Base-by-base conservation (phyloP, 495 filamentous ascomycete species). In the Lentithecium fluviatile region DNA sequence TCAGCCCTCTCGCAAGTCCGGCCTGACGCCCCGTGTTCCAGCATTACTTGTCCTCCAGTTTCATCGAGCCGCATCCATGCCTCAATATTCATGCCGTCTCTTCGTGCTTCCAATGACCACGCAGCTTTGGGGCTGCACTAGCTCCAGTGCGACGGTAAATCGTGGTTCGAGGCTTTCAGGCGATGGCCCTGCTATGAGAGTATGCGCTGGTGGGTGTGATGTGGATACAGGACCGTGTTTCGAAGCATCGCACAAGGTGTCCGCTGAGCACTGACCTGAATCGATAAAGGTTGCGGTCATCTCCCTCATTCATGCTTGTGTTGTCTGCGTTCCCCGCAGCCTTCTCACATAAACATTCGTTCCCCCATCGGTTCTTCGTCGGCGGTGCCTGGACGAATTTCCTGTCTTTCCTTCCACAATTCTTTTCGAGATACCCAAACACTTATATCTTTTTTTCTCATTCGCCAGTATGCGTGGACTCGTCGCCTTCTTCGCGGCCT, bases 241-340 rank as follows among this genome's bases (percentile, higher is more conserved):
- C 40, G 40, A 43, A 43, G 40, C 40, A 43, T 43, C 40, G 40
- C 40, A 43, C 40, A 43, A 43, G 40, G 40, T 43, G 4, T 4
- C 40, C 6, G 15, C 6, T 13, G 6, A 3, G 19, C 6, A 43
- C 15, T 15, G 40, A 43, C 4, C 15, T 3, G 3, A 15, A 20
- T 43, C 5, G 40, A 43, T 43, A 43, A 43, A 43, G 40, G 13
- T 13, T 6, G 19, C 6, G 13, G 4, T 20, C 40, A 20, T 43
- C 40, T 20, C 40, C 15, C 40, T n/a, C 40, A 20, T 43, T 43
- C 40, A 43, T 43, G 40, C 40, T 15, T 38, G 15, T 13, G 19
- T 43, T 13, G 19, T 3, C 29, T 32, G 29, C 10, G 10, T 3
- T 32, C 10, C 29, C 29, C 15, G 40, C 40, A 43, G 15, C 40